Conservation (phyloP, 2,329 filamentous ascomycete genomes). For the Tympanopsis confertula region DNA sequence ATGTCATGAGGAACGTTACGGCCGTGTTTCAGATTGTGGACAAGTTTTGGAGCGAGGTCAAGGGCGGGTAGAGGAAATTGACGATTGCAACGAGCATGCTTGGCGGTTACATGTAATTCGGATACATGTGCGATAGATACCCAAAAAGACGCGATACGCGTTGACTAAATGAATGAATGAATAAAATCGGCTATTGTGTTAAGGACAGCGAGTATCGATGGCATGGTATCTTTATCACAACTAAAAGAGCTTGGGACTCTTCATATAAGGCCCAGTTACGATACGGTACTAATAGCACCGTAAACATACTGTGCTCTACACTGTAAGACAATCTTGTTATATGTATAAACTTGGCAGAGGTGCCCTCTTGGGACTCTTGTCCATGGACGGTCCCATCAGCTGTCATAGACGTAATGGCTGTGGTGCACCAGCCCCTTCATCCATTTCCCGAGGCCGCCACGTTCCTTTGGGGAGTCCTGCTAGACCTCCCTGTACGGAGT, state of each 20-base stretch:
- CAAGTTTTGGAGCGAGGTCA: slow-evolving; percentile 59
- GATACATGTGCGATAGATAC: too few relatives aligned
- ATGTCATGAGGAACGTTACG: slow-evolving; percentile 69
- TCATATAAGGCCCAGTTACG: too few relatives aligned
- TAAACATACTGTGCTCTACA: background rate
- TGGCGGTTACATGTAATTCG: background rate
- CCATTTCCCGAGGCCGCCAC: too few relatives aligned
- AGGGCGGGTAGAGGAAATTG: slow-evolving; percentile 18
- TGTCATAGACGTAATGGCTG: background rate
- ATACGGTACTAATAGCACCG: too few relatives aligned
- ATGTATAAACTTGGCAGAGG: background rate
- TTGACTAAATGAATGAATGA: too few relatives aligned
- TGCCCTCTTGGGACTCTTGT: background rate
- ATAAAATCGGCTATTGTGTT: too few relatives aligned
- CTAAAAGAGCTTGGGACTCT: too few relatives aligned
- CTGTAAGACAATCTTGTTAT: background rate
- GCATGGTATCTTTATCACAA: too few relatives aligned
- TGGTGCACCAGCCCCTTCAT: too few relatives aligned
- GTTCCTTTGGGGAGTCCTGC: too few relatives aligned
- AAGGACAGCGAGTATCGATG: too few relatives aligned
- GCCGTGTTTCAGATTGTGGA: slow-evolving; percentile 88
- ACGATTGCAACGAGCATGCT: slow-evolving; percentile 3
- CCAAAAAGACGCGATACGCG: too few relatives aligned
- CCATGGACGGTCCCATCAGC: background rate
- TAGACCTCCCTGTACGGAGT: slow-evolving; percentile 2